Evolutionary conservation across 2,329 filamentous ascomycete genomes (phyloP), one percentile per base, ranked within the genome.

Genomic region (Fusarium brevicatenulatum): DNA sequence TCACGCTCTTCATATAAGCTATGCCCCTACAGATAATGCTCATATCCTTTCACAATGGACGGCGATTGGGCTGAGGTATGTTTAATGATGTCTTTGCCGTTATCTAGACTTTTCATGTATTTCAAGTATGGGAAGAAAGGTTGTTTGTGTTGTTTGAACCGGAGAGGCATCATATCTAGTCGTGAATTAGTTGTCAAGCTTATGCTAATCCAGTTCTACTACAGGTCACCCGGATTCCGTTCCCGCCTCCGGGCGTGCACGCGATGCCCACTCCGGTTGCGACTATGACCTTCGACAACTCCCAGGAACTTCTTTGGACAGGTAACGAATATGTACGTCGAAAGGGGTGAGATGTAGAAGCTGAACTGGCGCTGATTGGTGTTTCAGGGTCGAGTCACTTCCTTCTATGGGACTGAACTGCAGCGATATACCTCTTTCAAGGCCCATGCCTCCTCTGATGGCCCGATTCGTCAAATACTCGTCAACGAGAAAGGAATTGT

Each of bases 401-500:
- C 95, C 16, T 98, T 97, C 83, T 94, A 94, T 82, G 92, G 94
- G 59, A 90, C 90, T 59, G 94, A 97, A 69, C 87, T 98, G 53
- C 92, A 95, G 78, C 89, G 90, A 79, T 98, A 99, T 82, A 97
- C 95, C 9, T 97, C 95, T 42, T 95, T 96, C 82, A 92, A 92
- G 80, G 93, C 92, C 46, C 95, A 97, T 81, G 85, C 87, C 4
- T 85, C 88, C 9, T 83, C 89, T 71, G 93, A 97, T 81, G 94
- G 95, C 30, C 86, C 91, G 6, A 92, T 99, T 44, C 92, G 93
- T 71, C 95, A 98, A 80, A 90, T 99, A 49, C 87, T 98, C 36
- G 93, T 98, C 80, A 95, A 95, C 80, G 94, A 98, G 71, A 94
- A 92, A 80, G 96, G 97, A 25, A 90, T 99, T 46, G 89, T 99